These are phyloP conservation scores for Oryza glaberrima DNA, from an alignment of 176 grass and related monocot species.

Conservation along the genomic window DNA sequence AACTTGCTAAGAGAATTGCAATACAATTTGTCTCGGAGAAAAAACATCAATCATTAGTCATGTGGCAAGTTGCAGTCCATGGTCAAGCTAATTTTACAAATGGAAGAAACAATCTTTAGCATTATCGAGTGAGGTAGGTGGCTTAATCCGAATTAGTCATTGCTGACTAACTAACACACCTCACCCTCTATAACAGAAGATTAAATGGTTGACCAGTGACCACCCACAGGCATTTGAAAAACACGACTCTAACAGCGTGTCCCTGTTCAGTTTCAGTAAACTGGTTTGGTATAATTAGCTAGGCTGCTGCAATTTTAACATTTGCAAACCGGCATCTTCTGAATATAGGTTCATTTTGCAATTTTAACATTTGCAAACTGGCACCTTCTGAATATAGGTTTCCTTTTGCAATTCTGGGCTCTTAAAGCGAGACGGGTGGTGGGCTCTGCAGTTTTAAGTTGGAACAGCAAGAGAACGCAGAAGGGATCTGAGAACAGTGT, in stretches of 20 bases:
- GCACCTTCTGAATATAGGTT: slow-evolving; percentile 23
- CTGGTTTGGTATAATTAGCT: not conserved
- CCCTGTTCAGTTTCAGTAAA: not conserved
- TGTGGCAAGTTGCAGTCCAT: not conserved
- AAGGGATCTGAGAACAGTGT: slow-evolving; percentile 52
- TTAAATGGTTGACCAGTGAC: slow-evolving; percentile 20
- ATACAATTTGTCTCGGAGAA: not conserved
- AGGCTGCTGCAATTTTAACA: slow-evolving; percentile 28
- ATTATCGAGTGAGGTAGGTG: slow-evolving; percentile 29
- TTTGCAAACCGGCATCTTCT: slow-evolving; percentile 3
- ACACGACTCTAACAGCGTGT: not conserved
- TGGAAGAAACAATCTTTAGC: not conserved
- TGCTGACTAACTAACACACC: slow-evolving; percentile 15
- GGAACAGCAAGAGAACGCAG: slow-evolving; percentile 39
- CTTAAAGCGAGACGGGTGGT: slow-evolving; percentile 28
- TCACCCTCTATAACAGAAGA: not conserved
- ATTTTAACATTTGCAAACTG: slow-evolving; percentile 8
- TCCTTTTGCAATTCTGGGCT: slow-evolving; percentile 36
- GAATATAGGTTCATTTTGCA: slow-evolving; percentile 35
- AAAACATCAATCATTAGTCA: slow-evolving; percentile 1
- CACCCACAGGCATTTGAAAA: slow-evolving; percentile 20
- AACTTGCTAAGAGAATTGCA: not conserved
- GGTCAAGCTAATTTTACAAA: slow-evolving; percentile 42
- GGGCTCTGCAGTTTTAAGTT: slow-evolving; percentile 27
- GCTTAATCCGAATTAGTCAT: slow-evolving; percentile 34